These are phyloP conservation scores for Septoria linicola DNA, from an alignment of 2,329 filamentous ascomycete genomes.

Conservation along the genomic window DNA sequence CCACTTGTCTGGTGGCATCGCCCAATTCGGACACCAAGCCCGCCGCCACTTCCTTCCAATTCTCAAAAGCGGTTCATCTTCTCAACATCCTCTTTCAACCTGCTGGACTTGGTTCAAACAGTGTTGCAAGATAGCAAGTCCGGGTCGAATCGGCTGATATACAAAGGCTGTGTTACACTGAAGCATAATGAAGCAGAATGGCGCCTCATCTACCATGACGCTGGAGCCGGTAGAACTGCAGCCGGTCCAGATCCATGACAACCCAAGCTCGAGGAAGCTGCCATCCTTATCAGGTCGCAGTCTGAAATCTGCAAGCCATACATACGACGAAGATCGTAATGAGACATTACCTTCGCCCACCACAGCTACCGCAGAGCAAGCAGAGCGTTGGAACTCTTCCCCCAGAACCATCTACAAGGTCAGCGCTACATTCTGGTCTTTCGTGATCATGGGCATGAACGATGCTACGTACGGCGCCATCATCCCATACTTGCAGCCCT, in stretches of 20 bases:
- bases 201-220: slow-evolving; percentile 32
- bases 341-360: slow-evolving; percentile 49
- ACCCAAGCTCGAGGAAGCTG: slow-evolving; percentile 21
- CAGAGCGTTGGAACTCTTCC: slow-evolving; percentile 65
- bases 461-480: slow-evolving; percentile 53
- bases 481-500: slow-evolving; percentile 58
- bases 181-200: slow-evolving; percentile 22
- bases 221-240: slow-evolving; percentile 32
- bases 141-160: no score
- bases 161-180: no score
- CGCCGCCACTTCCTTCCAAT: slow-evolving; percentile 7
- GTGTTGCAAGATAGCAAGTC: no score
- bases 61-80: not conserved
- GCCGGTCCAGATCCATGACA: slow-evolving; percentile 23
- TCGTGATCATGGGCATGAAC: slow-evolving; percentile 67
- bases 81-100: not conserved
- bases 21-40: slow-evolving; percentile 11
- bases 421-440: slow-evolving; percentile 59
- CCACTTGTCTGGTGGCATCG: not conserved
- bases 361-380: slow-evolving; percentile 40
- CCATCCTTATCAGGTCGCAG: slow-evolving; percentile 28
- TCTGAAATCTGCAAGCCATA: slow-evolving; percentile 20
- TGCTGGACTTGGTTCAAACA: no score
- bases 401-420: slow-evolving; percentile 59
- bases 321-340: slow-evolving; percentile 30